These are phyloP conservation scores for Penstemon eatonii DNA, from an alignment of 257 asterid species.

Conservation along the genomic window DNA sequence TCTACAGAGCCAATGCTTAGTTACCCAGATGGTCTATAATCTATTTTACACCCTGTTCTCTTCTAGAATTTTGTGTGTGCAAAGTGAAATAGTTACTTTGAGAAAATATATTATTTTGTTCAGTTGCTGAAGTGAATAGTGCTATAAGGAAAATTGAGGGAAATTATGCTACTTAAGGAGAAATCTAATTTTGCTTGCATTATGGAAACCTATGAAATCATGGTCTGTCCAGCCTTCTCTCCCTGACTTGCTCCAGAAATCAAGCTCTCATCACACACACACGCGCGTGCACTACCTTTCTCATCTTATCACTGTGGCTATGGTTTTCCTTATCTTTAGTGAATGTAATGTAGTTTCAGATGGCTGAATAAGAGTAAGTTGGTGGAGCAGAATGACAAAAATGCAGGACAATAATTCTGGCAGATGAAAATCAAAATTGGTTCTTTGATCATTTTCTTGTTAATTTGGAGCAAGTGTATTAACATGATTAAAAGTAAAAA, in stretches of 20 bases:
- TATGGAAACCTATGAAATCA: too few species aligned
- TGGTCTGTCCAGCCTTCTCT: too few species aligned
- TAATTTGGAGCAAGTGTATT: not conserved
- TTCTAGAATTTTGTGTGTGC: not conserved
- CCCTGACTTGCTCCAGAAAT: too few species aligned
- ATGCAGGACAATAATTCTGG: not conserved
- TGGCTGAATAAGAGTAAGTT: not conserved
- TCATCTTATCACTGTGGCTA: not conserved
- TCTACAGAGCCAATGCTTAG: not conserved
- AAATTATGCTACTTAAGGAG: not conserved
- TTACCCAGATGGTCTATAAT: not conserved
- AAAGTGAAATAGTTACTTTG: not conserved
- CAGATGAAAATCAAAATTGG: not conserved
- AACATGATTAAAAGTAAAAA: not conserved
- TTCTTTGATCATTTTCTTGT: not conserved
- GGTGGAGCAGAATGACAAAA: not conserved
- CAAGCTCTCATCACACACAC: too few species aligned
- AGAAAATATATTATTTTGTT: not conserved
- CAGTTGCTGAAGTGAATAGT: not conserved
- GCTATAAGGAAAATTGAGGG: not conserved
- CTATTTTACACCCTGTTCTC: not conserved
- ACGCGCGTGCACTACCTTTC: too few species aligned
- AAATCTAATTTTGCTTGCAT: too few species aligned
- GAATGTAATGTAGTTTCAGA: too few species aligned
- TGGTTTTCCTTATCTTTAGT: too few species aligned